Percentiles rank a stretch among this genome's conserved stretches.
These are phyloP conservation scores for Candida cerambycidarum DNA, from an alignment of 805 yeast genomes.

Conservation along the genomic window DNA sequence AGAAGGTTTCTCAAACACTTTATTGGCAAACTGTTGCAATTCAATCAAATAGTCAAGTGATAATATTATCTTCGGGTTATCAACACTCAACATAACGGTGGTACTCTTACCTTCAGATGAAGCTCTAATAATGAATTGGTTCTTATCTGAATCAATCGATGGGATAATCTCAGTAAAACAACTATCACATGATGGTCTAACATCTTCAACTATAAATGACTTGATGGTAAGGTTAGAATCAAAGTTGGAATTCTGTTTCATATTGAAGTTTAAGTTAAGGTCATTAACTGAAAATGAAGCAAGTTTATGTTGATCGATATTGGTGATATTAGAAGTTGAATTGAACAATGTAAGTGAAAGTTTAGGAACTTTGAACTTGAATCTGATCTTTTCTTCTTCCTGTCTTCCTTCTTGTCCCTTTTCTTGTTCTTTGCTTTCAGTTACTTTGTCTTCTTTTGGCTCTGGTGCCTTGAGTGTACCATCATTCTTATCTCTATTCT, in stretches of 20 bases:
- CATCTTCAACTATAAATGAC: constrained; percentile 78
- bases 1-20: constrained; percentile 37
- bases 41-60: constrained; percentile 87
- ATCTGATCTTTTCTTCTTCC: constrained; percentile 39
- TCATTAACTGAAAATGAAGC: constrained; percentile 53
- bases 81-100: constrained; percentile 60
- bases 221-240: constrained; percentile 62
- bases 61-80: constrained; percentile 75
- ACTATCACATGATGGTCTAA: constrained; percentile 59
- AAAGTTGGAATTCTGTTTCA: constrained; percentile 55
- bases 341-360: constrained; percentile 63
- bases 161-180: constrained; percentile 83
- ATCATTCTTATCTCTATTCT: not conserved
- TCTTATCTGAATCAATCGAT: constrained; percentile 53
- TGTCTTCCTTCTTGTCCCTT: constrained; percentile 9
- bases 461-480: too few relatives aligned
- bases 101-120: constrained; percentile 44
- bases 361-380: constrained; percentile 60
- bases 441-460: not conserved
- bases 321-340: constrained; percentile 38
- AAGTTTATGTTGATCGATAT: constrained; percentile 35
- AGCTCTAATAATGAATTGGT: constrained; percentile 68
- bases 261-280: constrained; percentile 48
- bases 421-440: not conserved
- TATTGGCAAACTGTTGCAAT: constrained; percentile 60